A percentile compares a stretch with the other conserved stretches of the same genome.
phyloP scores from a whole-genome alignment of 1,284 basidiomycete species.

The Cutaneotrichosporon sp. region DNA sequence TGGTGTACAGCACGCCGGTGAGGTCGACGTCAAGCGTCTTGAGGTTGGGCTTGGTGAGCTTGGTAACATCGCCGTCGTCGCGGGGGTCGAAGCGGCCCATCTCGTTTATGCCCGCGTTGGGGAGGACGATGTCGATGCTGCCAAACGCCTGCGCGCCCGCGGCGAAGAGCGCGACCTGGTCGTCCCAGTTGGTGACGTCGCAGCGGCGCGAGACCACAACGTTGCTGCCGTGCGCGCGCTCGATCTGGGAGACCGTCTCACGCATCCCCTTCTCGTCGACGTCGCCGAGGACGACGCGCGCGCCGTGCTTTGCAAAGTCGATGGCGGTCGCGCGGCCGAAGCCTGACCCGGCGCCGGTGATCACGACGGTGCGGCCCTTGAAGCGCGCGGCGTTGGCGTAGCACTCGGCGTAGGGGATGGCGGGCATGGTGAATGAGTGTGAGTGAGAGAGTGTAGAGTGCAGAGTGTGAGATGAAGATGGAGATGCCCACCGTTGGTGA shows the following conservation, averaged over 20 bases:
- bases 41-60: conserved; percentile 21
- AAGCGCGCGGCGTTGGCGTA: conserved; percentile 46
- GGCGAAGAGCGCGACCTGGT: conserved; percentile 25
- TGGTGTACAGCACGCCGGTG: conserved; percentile 23
- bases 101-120: conserved; percentile 25
- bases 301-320: conserved; percentile 23
- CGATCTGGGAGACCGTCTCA: conserved; percentile 12
- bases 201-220: conserved; percentile 26
- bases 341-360: conserved; percentile 23
- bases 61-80: conserved; percentile 5
- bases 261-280: conserved; percentile 15
- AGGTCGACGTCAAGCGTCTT: conserved; percentile 27
- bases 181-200: conserved; percentile 26
- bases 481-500: not conserved
- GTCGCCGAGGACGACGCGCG: conserved; percentile 24
- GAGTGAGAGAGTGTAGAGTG: not conserved
- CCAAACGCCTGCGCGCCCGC: conserved; percentile 17
- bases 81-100: conserved; percentile 21
- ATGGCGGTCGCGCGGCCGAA: conserved; percentile 23
- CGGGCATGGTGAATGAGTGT: conserved; percentile 14
- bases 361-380: conserved; percentile 16
- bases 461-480: not conserved
- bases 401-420: conserved; percentile 17
- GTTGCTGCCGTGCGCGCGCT: conserved; percentile 31
- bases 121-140: conserved; percentile 24